These are phyloP conservation scores for Rhynchospora pubera DNA, from an alignment of 176 grass and related monocot genomes.

Conservation along the genomic window DNA sequence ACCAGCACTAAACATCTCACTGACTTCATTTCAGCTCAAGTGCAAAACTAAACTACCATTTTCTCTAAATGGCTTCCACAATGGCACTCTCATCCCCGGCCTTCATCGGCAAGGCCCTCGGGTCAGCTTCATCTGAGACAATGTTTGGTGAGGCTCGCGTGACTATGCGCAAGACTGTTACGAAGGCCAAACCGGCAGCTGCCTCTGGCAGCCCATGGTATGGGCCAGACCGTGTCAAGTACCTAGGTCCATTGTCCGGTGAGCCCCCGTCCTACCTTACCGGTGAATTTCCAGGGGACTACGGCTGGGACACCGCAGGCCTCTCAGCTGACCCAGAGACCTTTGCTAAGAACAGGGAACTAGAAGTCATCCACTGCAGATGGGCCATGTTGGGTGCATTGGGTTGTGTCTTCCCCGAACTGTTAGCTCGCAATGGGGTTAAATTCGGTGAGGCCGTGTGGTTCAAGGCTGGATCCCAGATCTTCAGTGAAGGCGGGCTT, in stretches of 20 bases:
- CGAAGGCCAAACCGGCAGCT: slow-evolving; percentile 6
- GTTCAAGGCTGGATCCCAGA: slow-evolving; percentile 70
- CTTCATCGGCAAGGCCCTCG: slow-evolving; percentile 20
- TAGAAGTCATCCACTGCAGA: slow-evolving; percentile 59
- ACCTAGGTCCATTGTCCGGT: slow-evolving; percentile 39
- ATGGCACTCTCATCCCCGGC: slow-evolving; percentile 43
- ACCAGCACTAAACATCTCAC: background rate
- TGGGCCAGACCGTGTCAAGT: slow-evolving; percentile 41
- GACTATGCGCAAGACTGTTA: slow-evolving; percentile 49
- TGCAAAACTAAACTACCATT: background rate
- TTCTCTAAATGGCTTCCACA: slow-evolving; percentile 41
- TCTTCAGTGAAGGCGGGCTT: slow-evolving; percentile 62
- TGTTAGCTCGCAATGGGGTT: slow-evolving; percentile 51
- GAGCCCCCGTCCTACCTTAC: slow-evolving; percentile 48
- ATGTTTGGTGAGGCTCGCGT: slow-evolving; percentile 45
- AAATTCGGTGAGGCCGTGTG: slow-evolving; percentile 80
- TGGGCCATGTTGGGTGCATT: slow-evolving; percentile 72
- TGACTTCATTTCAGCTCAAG: background rate
- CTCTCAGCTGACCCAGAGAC: slow-evolving; percentile 53
- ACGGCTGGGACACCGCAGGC: slow-evolving; percentile 49
- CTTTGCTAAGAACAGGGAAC: slow-evolving; percentile 70
- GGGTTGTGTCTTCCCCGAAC: slow-evolving; percentile 70
- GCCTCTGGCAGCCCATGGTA: slow-evolving; percentile 47
- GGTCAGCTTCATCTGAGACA: background rate
- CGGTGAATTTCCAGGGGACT: slow-evolving; percentile 53